These are phyloP conservation scores for Alternaria arborescens DNA, from an alignment of 2,329 filamentous ascomycete genomes.

Conservation along the genomic window DNA sequence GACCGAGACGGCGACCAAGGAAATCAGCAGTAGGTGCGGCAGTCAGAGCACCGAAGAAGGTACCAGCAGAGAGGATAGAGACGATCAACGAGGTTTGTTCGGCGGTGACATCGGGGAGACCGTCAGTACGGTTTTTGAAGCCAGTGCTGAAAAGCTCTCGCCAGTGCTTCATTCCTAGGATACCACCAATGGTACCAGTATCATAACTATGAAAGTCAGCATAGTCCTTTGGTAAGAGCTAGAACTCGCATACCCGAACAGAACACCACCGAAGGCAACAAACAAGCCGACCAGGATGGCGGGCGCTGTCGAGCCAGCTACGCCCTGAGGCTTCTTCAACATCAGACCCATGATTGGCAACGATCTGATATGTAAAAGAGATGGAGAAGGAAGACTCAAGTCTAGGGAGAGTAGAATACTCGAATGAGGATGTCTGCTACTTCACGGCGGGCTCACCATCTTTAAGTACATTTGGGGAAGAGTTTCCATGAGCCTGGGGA, in stretches of 20 bases:
- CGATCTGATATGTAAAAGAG: conserved; percentile 14
- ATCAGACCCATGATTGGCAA: conserved; percentile 46
- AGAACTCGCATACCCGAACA: conserved; percentile 46
- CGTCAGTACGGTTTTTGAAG: conserved; percentile 52
- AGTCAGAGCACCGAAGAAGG: conserved; percentile 75
- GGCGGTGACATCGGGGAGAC: conserved; percentile 41
- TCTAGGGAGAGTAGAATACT: conserved; percentile 12
- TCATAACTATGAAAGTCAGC: conserved; percentile 44
- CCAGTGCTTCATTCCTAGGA: conserved; percentile 75
- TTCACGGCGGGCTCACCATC: conserved; percentile 17
- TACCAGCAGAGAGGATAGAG: conserved; percentile 83
- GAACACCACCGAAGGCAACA: conserved; percentile 58
- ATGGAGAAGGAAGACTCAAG: conserved; percentile 9
- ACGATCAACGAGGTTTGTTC: conserved; percentile 75
- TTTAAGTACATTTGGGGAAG: conserved; percentile 35
- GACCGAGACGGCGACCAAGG: conserved; percentile 73
- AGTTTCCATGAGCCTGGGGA: conserved; percentile 25
- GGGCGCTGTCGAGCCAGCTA: conserved; percentile 64
- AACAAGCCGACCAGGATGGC: conserved; percentile 54
- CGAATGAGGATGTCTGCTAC: conserved; percentile 14
- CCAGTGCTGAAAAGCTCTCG: conserved; percentile 66
- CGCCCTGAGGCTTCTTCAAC: conserved; percentile 75
- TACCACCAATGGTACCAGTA: conserved; percentile 61
- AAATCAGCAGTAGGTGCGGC: conserved; percentile 73
- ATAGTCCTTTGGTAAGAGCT: not conserved